Base-by-base conservation (phyloP, 306 rosid species). In the Cucumis melo region DNA sequence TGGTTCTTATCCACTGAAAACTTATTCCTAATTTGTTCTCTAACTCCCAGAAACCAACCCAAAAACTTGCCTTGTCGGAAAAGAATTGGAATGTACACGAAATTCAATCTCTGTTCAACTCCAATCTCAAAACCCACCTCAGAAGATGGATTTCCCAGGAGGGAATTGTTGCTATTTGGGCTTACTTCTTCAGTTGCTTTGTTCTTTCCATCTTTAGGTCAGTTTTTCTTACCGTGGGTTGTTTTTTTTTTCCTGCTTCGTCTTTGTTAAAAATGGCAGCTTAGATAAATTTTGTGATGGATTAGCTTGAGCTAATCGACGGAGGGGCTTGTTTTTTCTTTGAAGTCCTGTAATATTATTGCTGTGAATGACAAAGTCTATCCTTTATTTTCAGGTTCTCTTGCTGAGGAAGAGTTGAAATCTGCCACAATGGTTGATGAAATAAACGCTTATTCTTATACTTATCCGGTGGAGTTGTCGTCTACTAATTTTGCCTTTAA, bases 391-490 rank as follows among this genome's bases (percentile, higher is more conserved):
- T 87, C 90, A 92, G 99, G 68, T 64, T 51, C 89, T 34, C 82
- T 84, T 83, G 96, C 95, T 42, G 95, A 78, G 48, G 93, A 82
- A 82, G 92, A 92, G 32, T 81, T 83, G 41, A 90, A 86, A 81
- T 83, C 86, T 90, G 93, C 86, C 78, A 66, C 93, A 7, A 73
- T 87, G 79, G 19, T 70, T 38, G 99, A 94, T 82, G 96, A 90
- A 74, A 75, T 81, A 72, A 94, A 94, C 84, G 88, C 93, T 50
- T 94, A 89, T 81, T 90, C 96, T 80, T 94, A 92, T 87, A 54
- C 79, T 20, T 94, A 90, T 76, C 99, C 99, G 7, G 27, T 85
- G 78, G 90, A 92, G 83, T 72, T 88, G 82, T 93, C 93, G 59
- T 89, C 99, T 72, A 78, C 87, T 78, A 85, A 92, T 38, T 79